A percentile compares a stretch with the other conserved stretches of the same genome.
Conservation (phyloP, 768 basidiomycete genomes). For the Leucosporidium creatinivorum region DNA sequence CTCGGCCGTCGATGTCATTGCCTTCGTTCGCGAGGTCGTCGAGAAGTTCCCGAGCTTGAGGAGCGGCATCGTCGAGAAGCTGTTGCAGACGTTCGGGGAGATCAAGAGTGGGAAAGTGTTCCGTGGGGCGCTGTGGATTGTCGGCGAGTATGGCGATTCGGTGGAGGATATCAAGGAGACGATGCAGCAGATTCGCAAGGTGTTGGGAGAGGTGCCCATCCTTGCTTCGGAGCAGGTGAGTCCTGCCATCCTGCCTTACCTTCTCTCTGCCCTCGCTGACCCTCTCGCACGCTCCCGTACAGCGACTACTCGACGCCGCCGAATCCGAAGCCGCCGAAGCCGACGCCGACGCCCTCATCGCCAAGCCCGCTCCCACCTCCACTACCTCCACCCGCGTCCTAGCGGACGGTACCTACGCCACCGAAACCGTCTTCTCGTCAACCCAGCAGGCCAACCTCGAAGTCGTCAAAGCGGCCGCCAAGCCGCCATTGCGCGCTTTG, state of each 20-base stretch:
- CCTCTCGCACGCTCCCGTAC: not conserved
- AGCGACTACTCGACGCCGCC: conserved; percentile 65
- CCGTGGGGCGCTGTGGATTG: conserved; percentile 91
- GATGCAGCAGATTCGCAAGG: conserved; percentile 70
- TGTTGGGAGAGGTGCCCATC: conserved; percentile 95
- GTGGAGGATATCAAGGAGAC: conserved; percentile 64
- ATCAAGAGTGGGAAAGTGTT: conserved; percentile 97
- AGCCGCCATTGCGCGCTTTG: conserved; percentile 83
- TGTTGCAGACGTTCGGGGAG: conserved; percentile 68
- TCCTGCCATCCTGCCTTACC: not conserved
- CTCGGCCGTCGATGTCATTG: conserved; percentile 90
- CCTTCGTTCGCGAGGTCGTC: conserved; percentile 85
- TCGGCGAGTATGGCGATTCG: conserved; percentile 79
- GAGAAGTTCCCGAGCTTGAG: conserved; percentile 92
- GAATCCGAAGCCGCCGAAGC: conserved; percentile 53
- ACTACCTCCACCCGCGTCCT: conserved; percentile 57
- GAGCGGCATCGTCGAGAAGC: conserved; percentile 70
- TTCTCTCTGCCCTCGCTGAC: not conserved
- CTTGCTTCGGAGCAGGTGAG: conserved; percentile 73
- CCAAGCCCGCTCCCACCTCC: conserved; percentile 47
- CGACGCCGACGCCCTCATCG: conserved; percentile 39
- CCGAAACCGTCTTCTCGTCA: conserved; percentile 74
- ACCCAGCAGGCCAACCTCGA: conserved; percentile 54
- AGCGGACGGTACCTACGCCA: conserved; percentile 96
- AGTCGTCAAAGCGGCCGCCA: conserved; percentile 73